Percentiles rank a stretch among this genome's conserved stretches.
Conservation (phyloP, 1,139 yeast species). For the Komagataea norvegica region DNA sequence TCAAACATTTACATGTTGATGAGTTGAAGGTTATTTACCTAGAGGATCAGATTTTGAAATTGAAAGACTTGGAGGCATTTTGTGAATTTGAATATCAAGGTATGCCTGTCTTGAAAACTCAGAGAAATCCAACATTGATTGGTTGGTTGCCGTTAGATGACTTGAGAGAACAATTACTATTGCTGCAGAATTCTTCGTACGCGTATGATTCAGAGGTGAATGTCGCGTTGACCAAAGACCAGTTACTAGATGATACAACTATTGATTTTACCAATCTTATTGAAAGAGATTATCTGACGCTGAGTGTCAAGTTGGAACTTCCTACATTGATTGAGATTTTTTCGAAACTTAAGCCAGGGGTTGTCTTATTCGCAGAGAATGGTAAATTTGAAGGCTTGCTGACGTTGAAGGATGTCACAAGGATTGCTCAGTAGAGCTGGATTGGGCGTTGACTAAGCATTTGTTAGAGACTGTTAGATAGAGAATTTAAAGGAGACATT, state of each 20-base stretch:
- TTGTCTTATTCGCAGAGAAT: conserved; percentile 18
- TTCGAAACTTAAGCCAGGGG: conserved; percentile 24
- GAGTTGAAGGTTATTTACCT: conserved; percentile 16
- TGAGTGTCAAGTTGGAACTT: conserved; percentile 18
- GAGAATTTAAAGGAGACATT: neutral
- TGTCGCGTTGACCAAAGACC: conserved; percentile 18
- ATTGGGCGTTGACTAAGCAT: too few species aligned
- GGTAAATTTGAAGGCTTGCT: conserved; percentile 22
- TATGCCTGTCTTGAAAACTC: conserved; percentile 36
- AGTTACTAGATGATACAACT: neutral
- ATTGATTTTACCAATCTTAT: conserved; percentile 15
- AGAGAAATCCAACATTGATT: conserved; percentile 27
- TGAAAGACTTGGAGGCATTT: conserved; percentile 15
- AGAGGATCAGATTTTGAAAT: conserved; percentile 15
- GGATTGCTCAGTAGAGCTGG: conserved; percentile 9
- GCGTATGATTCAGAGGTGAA: conserved; percentile 7
- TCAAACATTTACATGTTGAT: conserved; percentile 12
- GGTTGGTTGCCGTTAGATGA: conserved; percentile 41
- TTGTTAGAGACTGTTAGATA: too few species aligned
- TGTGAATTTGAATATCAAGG: conserved; percentile 29
- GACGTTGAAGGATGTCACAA: conserved; percentile 21
- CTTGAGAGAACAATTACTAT: conserved; percentile 28
- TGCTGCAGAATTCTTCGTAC: conserved; percentile 4
- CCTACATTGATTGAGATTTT: conserved; percentile 24
- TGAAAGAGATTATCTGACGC: conserved; percentile 16